These are phyloP conservation scores for Sungouiella thailandica DNA, from an alignment of 805 yeast species.

Conservation along the genomic window DNA sequence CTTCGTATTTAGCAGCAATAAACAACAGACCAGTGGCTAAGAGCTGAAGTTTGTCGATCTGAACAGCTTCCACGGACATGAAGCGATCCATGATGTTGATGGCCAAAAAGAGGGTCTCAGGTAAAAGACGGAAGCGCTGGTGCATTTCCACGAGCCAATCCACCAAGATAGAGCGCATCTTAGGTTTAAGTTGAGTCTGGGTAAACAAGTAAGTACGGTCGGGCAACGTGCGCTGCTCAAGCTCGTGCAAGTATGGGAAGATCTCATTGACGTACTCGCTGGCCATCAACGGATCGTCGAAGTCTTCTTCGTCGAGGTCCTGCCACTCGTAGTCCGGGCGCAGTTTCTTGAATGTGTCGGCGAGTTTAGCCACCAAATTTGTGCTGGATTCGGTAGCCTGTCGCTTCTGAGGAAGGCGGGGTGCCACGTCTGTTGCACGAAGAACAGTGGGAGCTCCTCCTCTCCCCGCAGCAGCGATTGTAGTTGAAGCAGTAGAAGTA, in stretches of 20 bases:
- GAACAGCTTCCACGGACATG: slow-evolving; percentile 67
- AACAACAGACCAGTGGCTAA: slow-evolving; percentile 82
- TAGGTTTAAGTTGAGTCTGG: slow-evolving; percentile 68
- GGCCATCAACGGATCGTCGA: slow-evolving; percentile 78
- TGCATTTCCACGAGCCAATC: slow-evolving; percentile 95
- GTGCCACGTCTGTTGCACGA: slow-evolving; percentile 5
- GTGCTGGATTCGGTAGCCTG: slow-evolving; percentile 53
- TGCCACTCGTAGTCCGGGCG: slow-evolving; percentile 56
- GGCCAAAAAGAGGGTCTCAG: slow-evolving; percentile 80
- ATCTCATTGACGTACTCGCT: slow-evolving; percentile 88
- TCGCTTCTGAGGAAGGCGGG: slow-evolving; percentile 40
- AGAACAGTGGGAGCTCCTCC: slow-evolving; percentile 28
- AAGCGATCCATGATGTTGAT: slow-evolving; percentile 85
- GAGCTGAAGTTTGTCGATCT: slow-evolving; percentile 75
- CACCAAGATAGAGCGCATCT: slow-evolving; percentile 80
- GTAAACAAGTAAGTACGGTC: slow-evolving; percentile 61
- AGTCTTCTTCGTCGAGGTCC: slow-evolving; percentile 66
- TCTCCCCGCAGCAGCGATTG: slow-evolving; percentile 10
- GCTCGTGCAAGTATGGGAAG: slow-evolving; percentile 68
- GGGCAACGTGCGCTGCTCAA: slow-evolving; percentile 71
- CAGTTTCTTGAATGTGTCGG: slow-evolving; percentile 28
- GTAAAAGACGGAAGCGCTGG: slow-evolving; percentile 71
- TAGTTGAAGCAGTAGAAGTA: no score
- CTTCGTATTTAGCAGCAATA: slow-evolving; percentile 92
- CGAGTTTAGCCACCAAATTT: slow-evolving; percentile 20